phyloP scores from a whole-genome alignment of 441 rosid genomes.

The Capsella rubella region DNA sequence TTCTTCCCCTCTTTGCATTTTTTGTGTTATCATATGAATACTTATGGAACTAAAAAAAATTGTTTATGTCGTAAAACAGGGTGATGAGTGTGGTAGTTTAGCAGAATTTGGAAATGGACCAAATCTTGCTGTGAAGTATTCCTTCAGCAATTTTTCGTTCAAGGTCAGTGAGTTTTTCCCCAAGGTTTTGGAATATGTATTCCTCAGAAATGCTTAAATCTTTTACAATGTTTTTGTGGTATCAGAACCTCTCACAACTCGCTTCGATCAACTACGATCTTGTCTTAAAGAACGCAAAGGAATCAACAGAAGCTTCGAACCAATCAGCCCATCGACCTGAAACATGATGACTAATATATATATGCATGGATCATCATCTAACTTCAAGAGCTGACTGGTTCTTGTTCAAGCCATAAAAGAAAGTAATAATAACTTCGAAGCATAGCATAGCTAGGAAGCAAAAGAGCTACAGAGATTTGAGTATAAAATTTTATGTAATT shows the following conservation, averaged over 20 bases:
- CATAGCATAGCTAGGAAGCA: constrained; percentile 42
- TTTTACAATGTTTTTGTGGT: constrained; percentile 27
- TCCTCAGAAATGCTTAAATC: constrained; percentile 14
- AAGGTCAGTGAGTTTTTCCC: constrained; percentile 57
- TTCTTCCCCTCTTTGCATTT: background rate
- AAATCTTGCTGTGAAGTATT: constrained; percentile 74
- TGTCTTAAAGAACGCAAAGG: constrained; percentile 69
- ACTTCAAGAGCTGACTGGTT: constrained; percentile 20
- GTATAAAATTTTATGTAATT: constrained; percentile 2
- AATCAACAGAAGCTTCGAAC: constrained; percentile 62
- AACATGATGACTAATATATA: constrained; percentile 28
- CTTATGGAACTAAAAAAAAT: constrained; percentile 2
- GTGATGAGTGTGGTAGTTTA: constrained; percentile 84
- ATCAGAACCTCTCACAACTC: constrained; percentile 91
- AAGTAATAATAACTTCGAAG: constrained; percentile 27
- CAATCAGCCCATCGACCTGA: constrained; percentile 45
- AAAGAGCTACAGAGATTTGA: constrained; percentile 20
- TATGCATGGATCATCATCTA: constrained; percentile 16
- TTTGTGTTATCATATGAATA: background rate
- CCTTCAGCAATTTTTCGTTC: constrained; percentile 96
- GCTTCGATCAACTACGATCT: constrained; percentile 94
- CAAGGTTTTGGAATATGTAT: background rate
- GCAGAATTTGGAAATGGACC: constrained; percentile 73
- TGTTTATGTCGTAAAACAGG: constrained; percentile 54
- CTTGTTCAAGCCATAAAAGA: constrained; percentile 3